These are phyloP conservation scores for Pseudoneurospora amorphoporcata DNA, from an alignment of 495 filamentous ascomycete species.

Conservation along the genomic window DNA sequence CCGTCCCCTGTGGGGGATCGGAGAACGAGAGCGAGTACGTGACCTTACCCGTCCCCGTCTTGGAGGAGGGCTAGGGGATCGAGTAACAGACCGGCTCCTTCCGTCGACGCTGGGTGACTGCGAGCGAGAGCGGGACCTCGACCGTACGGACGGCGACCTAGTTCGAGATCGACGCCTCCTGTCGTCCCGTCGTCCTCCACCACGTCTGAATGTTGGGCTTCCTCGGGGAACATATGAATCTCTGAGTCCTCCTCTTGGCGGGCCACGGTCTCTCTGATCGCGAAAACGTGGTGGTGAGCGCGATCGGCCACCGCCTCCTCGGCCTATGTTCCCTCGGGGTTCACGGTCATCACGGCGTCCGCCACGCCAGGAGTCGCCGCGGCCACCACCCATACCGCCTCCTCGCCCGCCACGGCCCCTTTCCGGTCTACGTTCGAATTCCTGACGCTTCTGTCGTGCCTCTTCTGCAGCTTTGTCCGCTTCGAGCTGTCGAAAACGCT, in stretches of 20 bases:
- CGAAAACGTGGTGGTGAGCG: conserved; percentile 49
- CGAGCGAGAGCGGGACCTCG: conserved; percentile 22
- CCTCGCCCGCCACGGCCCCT: conserved; percentile 50
- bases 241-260: conserved; percentile 9
- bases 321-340: conserved; percentile 13
- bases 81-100: conserved; percentile 21
- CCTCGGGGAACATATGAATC: conserved; percentile 25
- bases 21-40: conserved; percentile 31
- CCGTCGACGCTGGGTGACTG: conserved; percentile 18
- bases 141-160: conserved; percentile 18
- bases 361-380: conserved; percentile 24
- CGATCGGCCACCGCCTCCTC: conserved; percentile 40
- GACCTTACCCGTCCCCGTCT: conserved; percentile 17
- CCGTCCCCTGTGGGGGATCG: conserved; percentile 24
- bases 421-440: conserved; percentile 41
- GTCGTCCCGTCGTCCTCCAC: conserved; percentile 17
- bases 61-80: conserved; percentile 29
- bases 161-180: conserved; percentile 24
- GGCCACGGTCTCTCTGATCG: conserved; percentile 18
- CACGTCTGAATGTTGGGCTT: conserved; percentile 12
- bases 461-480: conserved; percentile 75
- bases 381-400: conserved; percentile 35
- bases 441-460: conserved; percentile 52
- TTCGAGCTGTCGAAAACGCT: conserved; percentile 48
- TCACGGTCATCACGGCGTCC: conserved; percentile 39